These are phyloP conservation scores for Durio zibethinus DNA, from an alignment of 345 rosid genomes.

Conservation along the genomic window DNA sequence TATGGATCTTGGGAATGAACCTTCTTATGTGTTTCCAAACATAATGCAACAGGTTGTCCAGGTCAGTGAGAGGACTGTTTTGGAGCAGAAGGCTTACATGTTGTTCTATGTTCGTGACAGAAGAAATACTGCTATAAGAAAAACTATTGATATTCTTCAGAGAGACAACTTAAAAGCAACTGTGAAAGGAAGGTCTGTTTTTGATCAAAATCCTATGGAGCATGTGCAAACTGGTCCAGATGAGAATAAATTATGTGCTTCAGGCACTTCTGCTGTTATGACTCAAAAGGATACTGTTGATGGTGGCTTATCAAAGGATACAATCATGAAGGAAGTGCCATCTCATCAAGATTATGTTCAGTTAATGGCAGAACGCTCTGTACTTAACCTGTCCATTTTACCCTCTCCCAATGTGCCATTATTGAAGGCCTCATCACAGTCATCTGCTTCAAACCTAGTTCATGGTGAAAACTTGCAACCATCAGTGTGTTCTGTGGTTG, in stretches of 20 bases:
- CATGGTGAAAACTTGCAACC: constrained; percentile 16
- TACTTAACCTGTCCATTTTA: constrained; percentile 20
- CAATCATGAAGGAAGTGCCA: constrained; percentile 28
- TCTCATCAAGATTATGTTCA: constrained; percentile 20
- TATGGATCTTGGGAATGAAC: constrained; percentile 2
- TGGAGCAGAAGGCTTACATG: constrained; percentile 96
- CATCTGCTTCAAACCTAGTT: constrained; percentile 9
- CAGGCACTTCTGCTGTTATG: constrained; percentile 25
- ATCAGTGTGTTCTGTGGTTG: constrained; percentile 8
- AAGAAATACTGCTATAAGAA: constrained; percentile 46
- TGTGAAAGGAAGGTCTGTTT: constrained; percentile 27
- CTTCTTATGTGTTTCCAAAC: constrained; percentile 4
- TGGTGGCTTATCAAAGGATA: constrained; percentile 24
- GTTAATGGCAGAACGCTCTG: constrained; percentile 19
- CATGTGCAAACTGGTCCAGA: constrained; percentile 30
- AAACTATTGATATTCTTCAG: constrained; percentile 29
- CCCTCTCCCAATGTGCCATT: constrained; percentile 14
- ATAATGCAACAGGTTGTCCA: constrained; percentile 62
- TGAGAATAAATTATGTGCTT: constrained; percentile 19
- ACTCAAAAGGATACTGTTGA: constrained; percentile 25
- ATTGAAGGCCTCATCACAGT: constrained; percentile 18
- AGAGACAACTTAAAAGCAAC: constrained; percentile 47
- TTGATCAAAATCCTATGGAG: constrained; percentile 35
- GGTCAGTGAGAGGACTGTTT: constrained; percentile 73
- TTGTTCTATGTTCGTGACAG: constrained; percentile 92